Conservation (phyloP, 2,329 filamentous ascomycete genomes). For the Nigrospora osmanthi region DNA sequence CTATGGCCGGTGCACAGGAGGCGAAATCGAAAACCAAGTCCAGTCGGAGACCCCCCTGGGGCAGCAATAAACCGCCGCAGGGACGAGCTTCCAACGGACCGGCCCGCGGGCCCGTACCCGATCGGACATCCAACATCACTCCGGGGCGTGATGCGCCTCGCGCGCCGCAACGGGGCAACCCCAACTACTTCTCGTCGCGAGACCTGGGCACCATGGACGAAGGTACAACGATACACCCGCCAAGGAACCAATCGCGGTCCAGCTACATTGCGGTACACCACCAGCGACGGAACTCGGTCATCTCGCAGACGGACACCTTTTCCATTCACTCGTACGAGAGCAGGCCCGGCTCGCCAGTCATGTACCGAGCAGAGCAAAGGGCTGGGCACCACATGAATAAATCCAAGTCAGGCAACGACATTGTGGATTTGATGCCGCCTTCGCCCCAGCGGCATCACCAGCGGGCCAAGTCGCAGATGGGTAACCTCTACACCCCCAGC, state of each 20-base stretch:
- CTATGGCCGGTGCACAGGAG: slow-evolving; percentile 5
- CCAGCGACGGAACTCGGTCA: slow-evolving; percentile 41
- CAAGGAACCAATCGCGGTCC: slow-evolving; percentile 33
- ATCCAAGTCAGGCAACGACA: slow-evolving; percentile 7
- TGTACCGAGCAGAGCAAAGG: slow-evolving; percentile 7
- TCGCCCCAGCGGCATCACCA: slow-evolving; percentile 16
- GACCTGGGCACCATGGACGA: slow-evolving; percentile 22
- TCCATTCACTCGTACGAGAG: slow-evolving; percentile 40
- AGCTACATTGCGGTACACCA: slow-evolving; percentile 45
- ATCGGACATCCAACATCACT: slow-evolving; percentile 21
- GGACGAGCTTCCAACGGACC: slow-evolving; percentile 11
- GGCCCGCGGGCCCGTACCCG: slow-evolving; percentile 18
- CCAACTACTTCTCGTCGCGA: slow-evolving; percentile 29
- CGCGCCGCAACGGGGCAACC: slow-evolving; percentile 25
- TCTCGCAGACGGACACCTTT: slow-evolving; percentile 49
- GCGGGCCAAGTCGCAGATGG: slow-evolving; percentile 21
- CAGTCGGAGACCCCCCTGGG: slow-evolving; percentile 15
- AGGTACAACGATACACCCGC: slow-evolving; percentile 14
- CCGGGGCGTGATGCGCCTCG: slow-evolving; percentile 25
- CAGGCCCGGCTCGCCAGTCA: slow-evolving; percentile 31
- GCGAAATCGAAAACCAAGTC: slow-evolving; percentile 8
- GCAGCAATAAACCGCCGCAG: slow-evolving; percentile 14
- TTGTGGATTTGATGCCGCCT: slow-evolving; percentile 3
- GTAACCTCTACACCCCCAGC: slow-evolving; percentile 34
- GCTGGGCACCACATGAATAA: slow-evolving; percentile 5